Percentiles rank a stretch among this genome's conserved stretches.
Evolutionary conservation across 176 grass and related monocot genomes (phyloP).

Genomic region (Cenchrus purpureus): DNA sequence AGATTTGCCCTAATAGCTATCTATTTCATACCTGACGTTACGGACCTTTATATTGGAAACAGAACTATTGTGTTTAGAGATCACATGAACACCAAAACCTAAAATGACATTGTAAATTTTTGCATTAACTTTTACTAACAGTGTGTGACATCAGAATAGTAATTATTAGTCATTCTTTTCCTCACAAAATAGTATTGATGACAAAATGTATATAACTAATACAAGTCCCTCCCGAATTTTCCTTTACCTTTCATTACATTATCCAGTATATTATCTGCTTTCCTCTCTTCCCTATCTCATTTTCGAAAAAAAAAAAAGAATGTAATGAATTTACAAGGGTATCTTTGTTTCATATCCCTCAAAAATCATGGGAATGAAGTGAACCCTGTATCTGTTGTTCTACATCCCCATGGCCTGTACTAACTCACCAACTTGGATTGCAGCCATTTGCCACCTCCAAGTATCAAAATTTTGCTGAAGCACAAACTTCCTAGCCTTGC

Average conservation of each 20-base stretch:
- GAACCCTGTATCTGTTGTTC: background rate
- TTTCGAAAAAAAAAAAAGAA: constrained; percentile 19
- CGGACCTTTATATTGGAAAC: background rate
- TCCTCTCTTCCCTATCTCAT: background rate
- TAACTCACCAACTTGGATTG: constrained; percentile 52
- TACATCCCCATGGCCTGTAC: constrained; percentile 69
- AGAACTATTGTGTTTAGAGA: background rate
- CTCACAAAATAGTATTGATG: background rate
- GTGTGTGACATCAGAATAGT: background rate
- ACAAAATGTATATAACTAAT: background rate
- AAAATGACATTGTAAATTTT: background rate
- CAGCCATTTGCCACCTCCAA: constrained; percentile 66
- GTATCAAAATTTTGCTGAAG: constrained; percentile 43
- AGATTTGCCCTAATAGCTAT: background rate
- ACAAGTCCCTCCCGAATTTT: background rate
- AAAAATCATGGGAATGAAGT: constrained; percentile 53
- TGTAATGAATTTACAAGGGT: constrained; percentile 27
- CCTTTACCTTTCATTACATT: constrained; percentile 4
- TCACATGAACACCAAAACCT: background rate
- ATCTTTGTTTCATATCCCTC: constrained; percentile 34
- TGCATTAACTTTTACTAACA: background rate
- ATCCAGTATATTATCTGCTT: background rate
- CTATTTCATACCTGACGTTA: background rate
- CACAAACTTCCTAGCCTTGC: constrained; percentile 49
- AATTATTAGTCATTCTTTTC: too few species aligned